Conservation (phyloP, 768 basidiomycete species). For the Podaxis sp. region DNA sequence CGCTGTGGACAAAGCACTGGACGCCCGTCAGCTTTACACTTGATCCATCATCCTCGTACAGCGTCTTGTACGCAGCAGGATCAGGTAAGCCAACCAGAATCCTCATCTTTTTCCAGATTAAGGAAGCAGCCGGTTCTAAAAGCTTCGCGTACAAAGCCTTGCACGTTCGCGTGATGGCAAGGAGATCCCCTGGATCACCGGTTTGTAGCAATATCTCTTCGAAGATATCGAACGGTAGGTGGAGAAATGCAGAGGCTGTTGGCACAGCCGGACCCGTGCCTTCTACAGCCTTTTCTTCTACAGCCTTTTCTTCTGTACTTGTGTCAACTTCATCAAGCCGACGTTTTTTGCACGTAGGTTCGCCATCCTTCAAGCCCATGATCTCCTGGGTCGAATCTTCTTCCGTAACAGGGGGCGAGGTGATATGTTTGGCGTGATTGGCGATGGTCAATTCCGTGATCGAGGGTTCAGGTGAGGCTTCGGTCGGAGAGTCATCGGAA, state of each 20-base stretch:
- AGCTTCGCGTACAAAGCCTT: not conserved
- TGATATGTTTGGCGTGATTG: not conserved
- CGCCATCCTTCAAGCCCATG: not conserved
- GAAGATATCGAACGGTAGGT: conserved; percentile 8
- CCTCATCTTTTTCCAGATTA: conserved; percentile 10
- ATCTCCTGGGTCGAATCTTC: not conserved
- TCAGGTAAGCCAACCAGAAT: conserved; percentile 17
- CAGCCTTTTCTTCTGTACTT: not conserved
- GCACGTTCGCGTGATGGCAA: conserved; percentile 9
- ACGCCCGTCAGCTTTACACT: not conserved
- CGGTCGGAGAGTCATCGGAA: not conserved
- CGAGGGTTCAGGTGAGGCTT: not conserved
- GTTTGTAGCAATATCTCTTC: not conserved
- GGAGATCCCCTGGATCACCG: not conserved
- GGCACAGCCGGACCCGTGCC: not conserved
- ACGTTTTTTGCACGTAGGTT: not conserved
- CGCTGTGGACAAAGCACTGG: conserved; percentile 25
- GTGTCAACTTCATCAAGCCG: not conserved
- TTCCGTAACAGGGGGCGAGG: not conserved
- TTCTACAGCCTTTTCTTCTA: not conserved
- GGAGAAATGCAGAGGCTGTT: conserved; percentile 30
- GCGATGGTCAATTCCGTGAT: not conserved
- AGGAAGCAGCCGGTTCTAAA: conserved; percentile 8
- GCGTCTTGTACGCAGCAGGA: conserved; percentile 4
- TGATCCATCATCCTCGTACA: not conserved